A percentile compares a stretch with the other conserved stretches of the same genome.
Conservation (phyloP, 768 basidiomycete species). For the Mycena rebaudengoi region DNA sequence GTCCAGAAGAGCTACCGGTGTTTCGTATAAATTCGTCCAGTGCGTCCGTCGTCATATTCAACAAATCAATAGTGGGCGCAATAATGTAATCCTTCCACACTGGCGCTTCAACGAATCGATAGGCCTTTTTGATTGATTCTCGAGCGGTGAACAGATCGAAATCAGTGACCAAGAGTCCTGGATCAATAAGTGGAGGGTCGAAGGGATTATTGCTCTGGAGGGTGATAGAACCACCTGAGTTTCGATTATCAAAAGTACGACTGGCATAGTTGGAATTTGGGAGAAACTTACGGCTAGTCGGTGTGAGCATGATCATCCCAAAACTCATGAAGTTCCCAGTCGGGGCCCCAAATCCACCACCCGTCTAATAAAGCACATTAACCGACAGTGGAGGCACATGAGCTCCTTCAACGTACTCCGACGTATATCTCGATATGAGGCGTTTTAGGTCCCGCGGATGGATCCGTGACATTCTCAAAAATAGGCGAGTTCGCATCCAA, state of each 20-base stretch:
- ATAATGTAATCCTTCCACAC: conserved; percentile 39
- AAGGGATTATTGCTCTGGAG: conserved; percentile 37
- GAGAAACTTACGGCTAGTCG: conserved; percentile 7
- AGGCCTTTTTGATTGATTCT: conserved; percentile 33
- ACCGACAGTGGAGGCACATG: neutral
- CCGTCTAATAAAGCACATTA: neutral
- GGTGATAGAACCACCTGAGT: conserved; percentile 35
- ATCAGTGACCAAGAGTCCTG: conserved; percentile 23
- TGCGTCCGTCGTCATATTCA: conserved; percentile 27
- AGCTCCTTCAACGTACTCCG: neutral
- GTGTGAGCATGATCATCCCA: neutral
- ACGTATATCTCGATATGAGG: conserved; percentile 30
- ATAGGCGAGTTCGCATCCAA: conserved; percentile 1
- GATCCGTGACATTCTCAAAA: neutral
- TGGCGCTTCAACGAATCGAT: conserved; percentile 34
- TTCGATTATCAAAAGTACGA: neutral
- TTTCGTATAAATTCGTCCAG: conserved; percentile 34
- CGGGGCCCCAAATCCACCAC: neutral
- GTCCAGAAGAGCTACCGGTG: conserved; percentile 30
- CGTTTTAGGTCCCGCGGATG: conserved; percentile 29
- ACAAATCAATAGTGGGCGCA: conserved; percentile 25
- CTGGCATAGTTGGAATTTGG: neutral
- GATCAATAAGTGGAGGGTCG: conserved; percentile 37
- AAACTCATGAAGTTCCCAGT: conserved; percentile 2
- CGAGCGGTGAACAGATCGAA: conserved; percentile 31